phyloP scores from a whole-genome alignment of 2,329 filamentous ascomycete genomes.

The Hymenoscyphus albidus region DNA sequence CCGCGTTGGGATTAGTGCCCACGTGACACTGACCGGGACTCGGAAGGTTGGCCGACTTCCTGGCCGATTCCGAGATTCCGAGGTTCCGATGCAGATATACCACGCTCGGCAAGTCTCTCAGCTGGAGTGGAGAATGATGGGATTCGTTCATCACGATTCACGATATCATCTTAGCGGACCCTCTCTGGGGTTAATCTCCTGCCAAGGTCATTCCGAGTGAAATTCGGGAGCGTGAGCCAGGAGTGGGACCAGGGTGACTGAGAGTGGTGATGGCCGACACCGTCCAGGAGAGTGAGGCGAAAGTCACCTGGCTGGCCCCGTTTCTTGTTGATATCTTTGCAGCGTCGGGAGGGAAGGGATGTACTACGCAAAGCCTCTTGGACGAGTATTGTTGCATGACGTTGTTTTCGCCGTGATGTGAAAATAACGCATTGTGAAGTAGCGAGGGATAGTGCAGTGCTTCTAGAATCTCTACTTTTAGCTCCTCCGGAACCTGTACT shows the following conservation, averaged over 20 bases:
- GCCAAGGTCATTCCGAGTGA: neutral
- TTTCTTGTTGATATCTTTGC: neutral
- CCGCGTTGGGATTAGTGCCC: too few species aligned
- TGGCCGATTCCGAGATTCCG: too few species aligned
- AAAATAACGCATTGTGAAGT: neutral
- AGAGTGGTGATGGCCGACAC: neutral
- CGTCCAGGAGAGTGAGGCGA: neutral
- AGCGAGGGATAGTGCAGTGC: neutral
- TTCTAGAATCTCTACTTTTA: neutral
- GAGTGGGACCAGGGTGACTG: neutral
- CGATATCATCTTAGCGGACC: neutral
- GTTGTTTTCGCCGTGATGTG: neutral
- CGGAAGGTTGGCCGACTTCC: too few species aligned
- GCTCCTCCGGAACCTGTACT: too few species aligned
- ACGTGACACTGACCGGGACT: too few species aligned
- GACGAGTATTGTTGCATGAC: slow-evolving; percentile 1
- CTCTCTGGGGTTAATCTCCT: neutral
- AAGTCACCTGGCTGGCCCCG: neutral
- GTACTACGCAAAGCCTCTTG: neutral
- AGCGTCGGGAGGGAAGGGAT: neutral
- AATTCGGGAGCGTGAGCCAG: neutral
- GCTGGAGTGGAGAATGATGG: neutral
- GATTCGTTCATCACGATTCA: too few species aligned
- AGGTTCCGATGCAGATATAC: too few species aligned
- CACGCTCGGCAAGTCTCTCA: neutral